Percentiles rank a stretch among this genome's conserved stretches.
Evolutionary conservation across 78 protist species (phyloP).

Genomic region (Dictyostelium brefeldianum): DNA sequence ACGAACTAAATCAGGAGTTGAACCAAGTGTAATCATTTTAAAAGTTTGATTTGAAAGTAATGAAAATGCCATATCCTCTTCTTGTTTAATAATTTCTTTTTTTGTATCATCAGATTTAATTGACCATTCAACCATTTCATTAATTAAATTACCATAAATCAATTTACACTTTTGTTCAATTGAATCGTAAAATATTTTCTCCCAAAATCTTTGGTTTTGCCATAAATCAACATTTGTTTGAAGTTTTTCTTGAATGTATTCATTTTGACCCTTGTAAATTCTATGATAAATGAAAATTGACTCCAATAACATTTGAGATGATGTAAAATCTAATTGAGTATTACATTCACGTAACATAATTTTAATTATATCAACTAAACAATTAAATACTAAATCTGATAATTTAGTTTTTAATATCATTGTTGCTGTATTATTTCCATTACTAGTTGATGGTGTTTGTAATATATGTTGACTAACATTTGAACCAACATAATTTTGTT

Average conservation of each 20-base stretch:
- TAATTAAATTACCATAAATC: conserved; percentile 37
- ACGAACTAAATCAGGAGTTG: conserved; percentile 58
- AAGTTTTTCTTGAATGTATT: conserved; percentile 33
- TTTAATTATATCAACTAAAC: conserved; percentile 45
- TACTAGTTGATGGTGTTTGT: neutral
- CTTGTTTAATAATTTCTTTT: conserved; percentile 37
- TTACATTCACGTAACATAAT: conserved; percentile 40
- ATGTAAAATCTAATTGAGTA: conserved; percentile 41
- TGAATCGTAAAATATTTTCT: conserved; percentile 56
- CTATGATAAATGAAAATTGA: conserved; percentile 64
- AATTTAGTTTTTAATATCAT: neutral
- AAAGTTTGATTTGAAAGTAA: conserved; percentile 44
- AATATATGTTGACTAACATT: neutral
- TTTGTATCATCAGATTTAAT: conserved; percentile 9
- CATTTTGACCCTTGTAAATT: conserved; percentile 34
- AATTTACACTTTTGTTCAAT: conserved; percentile 7
- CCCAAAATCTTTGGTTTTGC: conserved; percentile 87
- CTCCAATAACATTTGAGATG: conserved; percentile 49
- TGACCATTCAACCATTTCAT: conserved; percentile 68
- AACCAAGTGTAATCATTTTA: conserved; percentile 77
- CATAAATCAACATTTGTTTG: conserved; percentile 43
- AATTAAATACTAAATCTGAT: conserved; percentile 31
- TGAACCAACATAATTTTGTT: conserved; percentile 24
- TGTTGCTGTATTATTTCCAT: neutral
- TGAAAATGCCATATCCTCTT: conserved; percentile 62